phyloP scores from a whole-genome alignment of 495 filamentous ascomycete species.

The Annulohypoxylon stygium region DNA sequence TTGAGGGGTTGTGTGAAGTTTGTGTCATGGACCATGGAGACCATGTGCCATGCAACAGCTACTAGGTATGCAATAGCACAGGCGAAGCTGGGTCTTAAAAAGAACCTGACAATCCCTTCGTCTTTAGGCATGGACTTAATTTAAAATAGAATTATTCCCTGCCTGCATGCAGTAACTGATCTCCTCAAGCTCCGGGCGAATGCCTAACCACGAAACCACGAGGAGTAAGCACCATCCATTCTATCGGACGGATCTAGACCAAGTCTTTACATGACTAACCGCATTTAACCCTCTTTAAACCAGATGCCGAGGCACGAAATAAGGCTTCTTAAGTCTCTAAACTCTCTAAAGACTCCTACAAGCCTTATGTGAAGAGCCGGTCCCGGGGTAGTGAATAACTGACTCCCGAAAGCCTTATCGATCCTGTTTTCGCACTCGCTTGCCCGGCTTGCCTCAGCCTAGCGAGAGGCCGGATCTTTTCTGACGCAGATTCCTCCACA shows the following conservation, averaged over 20 bases:
- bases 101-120: slow-evolving; percentile 1
- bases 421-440: slow-evolving; percentile 19
- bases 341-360: neutral
- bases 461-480: neutral
- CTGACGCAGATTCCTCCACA: slow-evolving; percentile 1
- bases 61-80: slow-evolving; percentile 8
- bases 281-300: neutral
- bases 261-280: neutral
- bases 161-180: slow-evolving; percentile 11
- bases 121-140: slow-evolving; percentile 10
- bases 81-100: neutral
- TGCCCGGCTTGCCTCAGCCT: neutral
- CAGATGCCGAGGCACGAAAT: slow-evolving; percentile 7
- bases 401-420: slow-evolving; percentile 5
- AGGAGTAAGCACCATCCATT: slow-evolving; percentile 15
- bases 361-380: neutral
- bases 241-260: slow-evolving; percentile 9
- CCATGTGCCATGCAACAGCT: slow-evolving; percentile 6
- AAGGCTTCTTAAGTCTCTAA: neutral
- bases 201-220: neutral
- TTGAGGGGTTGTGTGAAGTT: slow-evolving; percentile 9
- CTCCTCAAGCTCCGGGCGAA: neutral
- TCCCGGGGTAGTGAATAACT: slow-evolving; percentile 6
- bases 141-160: slow-evolving; percentile 18
- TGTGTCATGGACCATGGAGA: neutral